Evolutionary conservation across 2,329 filamentous ascomycete genomes (phyloP).

Genomic region (Fusarium hostae): DNA sequence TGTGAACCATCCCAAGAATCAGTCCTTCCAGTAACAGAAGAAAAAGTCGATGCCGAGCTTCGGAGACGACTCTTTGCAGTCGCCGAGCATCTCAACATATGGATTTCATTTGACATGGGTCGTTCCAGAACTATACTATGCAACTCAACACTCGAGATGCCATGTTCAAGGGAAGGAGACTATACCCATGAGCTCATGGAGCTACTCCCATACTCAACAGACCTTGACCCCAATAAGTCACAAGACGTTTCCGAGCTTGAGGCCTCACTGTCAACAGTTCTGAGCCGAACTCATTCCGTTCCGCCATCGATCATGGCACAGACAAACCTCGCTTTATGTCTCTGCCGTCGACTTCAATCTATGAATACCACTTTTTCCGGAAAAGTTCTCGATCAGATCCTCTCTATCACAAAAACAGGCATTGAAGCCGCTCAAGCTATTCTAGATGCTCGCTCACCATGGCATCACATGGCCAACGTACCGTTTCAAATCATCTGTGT

Average conservation of each 20-base stretch:
- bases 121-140: conserved; percentile 62
- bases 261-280: conserved; percentile 53
- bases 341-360: conserved; percentile 64
- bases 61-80: conserved; percentile 60
- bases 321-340: conserved; percentile 65
- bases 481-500: conserved; percentile 69
- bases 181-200: conserved; percentile 61
- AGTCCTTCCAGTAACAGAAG: conserved; percentile 39
- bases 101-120: conserved; percentile 69
- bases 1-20: conserved; percentile 49
- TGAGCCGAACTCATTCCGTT: conserved; percentile 53
- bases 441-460: conserved; percentile 58
- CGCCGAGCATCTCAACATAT: conserved; percentile 67
- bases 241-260: conserved; percentile 56
- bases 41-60: conserved; percentile 51
- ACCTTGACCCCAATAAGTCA: conserved; percentile 62
- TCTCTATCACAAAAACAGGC: conserved; percentile 57
- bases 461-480: conserved; percentile 70
- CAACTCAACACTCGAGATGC: conserved; percentile 56
- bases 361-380: conserved; percentile 59
- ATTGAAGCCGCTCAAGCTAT: conserved; percentile 60
- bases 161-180: conserved; percentile 52
- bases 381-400: conserved; percentile 57
- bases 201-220: conserved; percentile 63
- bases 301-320: conserved; percentile 60